phyloP scores from a whole-genome alignment of 371 early-diverging fungal species.

The Rhizomucor pusillus region DNA sequence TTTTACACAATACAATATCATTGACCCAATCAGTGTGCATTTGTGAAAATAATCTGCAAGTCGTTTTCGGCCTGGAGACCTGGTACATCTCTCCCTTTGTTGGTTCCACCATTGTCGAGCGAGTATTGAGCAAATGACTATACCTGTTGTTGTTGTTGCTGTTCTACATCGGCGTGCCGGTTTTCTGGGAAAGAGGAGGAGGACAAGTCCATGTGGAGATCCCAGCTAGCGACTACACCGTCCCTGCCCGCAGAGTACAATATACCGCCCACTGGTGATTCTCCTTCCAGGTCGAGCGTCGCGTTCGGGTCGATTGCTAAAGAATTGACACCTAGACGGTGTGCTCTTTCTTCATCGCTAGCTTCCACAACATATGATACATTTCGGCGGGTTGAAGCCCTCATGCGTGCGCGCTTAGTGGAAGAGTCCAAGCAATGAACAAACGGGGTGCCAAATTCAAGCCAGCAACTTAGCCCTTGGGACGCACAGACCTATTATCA shows the following conservation, averaged over 20 bases:
- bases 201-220: constrained; percentile 50
- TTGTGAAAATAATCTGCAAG: constrained; percentile 68
- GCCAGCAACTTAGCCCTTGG: too few species aligned
- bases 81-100: too few species aligned
- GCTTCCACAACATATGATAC: constrained; percentile 62
- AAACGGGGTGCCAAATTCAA: too few species aligned
- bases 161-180: too few species aligned
- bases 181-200: not conserved
- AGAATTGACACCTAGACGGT: constrained; percentile 75
- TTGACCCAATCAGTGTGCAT: constrained; percentile 97
- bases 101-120: too few species aligned
- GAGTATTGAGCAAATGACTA: too few species aligned
- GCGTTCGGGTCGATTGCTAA: constrained; percentile 60
- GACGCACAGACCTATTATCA: too few species aligned
- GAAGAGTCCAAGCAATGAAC: too few species aligned
- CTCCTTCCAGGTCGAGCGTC: constrained; percentile 10
- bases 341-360: constrained; percentile 50
- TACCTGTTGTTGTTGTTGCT: too few species aligned
- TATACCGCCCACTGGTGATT: constrained; percentile 50
- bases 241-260: constrained; percentile 92
- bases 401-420: constrained; percentile 20
- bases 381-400: constrained; percentile 44
- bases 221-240: constrained; percentile 87
- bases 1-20: constrained; percentile 74
- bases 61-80: constrained; percentile 23